phyloP scores from a whole-genome alignment of 176 grass and related monocot species.

The Carex kokanica region DNA sequence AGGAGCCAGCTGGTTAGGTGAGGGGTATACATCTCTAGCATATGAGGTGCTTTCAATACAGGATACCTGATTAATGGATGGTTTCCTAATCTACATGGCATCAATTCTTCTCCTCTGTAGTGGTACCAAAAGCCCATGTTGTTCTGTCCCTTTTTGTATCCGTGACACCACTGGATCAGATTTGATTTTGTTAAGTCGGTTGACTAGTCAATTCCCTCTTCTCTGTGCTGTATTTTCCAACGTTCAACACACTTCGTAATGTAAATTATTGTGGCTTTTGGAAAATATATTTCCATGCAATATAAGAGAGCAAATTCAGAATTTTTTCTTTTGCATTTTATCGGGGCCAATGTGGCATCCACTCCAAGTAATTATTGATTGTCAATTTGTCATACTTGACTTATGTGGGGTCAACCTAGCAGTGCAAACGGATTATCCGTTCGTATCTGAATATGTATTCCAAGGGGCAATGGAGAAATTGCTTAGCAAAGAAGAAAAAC shows the following conservation, averaged over 20 bases:
- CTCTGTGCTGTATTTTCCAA: neutral
- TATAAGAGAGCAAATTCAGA: neutral
- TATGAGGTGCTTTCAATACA: neutral
- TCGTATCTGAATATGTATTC: too few relatives aligned
- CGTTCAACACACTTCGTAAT: neutral
- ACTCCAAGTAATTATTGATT: neutral
- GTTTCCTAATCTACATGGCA: conserved; percentile 30
- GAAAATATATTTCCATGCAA: neutral
- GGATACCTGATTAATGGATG: conserved; percentile 13
- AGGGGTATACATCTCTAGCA: conserved; percentile 11
- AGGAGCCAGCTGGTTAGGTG: conserved; percentile 13
- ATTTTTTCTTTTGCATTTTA: too few relatives aligned
- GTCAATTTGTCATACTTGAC: neutral
- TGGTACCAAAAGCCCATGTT: conserved; percentile 20
- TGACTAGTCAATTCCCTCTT: neutral
- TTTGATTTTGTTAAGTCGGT: conserved; percentile 7
- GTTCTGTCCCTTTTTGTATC: neutral
- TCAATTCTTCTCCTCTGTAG: neutral
- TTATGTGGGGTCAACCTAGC: neutral
- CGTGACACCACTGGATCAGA: conserved; percentile 2
- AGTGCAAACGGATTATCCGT: too few relatives aligned
- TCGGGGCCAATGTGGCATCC: neutral
- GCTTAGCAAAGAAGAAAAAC: neutral
- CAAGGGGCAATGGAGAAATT: neutral
- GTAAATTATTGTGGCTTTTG: neutral